Evolutionary conservation across 306 rosid species (phyloP).

Genomic region (Vachellia pachyceras): DNA sequence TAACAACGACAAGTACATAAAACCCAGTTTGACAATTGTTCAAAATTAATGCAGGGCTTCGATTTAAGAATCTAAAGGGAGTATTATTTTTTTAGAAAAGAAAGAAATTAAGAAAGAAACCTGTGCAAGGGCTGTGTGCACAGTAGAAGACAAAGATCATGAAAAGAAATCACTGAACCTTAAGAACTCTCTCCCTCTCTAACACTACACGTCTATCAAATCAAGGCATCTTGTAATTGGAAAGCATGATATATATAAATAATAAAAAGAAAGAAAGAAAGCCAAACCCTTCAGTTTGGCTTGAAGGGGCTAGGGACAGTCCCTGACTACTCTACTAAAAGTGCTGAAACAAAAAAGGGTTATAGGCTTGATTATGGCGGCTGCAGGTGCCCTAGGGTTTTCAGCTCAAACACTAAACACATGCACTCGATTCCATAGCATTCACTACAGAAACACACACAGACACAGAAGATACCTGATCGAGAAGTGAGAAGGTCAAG

Average conservation of each 20-base stretch:
- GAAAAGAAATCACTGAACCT: slow-evolving; percentile 58
- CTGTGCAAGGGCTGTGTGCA: slow-evolving; percentile 20
- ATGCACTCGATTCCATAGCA: background rate
- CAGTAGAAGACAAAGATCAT: slow-evolving; percentile 49
- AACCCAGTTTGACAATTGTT: slow-evolving; percentile 65
- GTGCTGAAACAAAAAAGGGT: slow-evolving; percentile 34
- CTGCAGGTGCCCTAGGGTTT: slow-evolving; percentile 68
- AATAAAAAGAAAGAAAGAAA: too few relatives aligned
- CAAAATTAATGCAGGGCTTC: slow-evolving; percentile 30
- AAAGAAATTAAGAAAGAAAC: background rate
- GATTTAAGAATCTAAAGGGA: slow-evolving; percentile 44
- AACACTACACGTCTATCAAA: slow-evolving; percentile 50
- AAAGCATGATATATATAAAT: background rate
- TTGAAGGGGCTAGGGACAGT: slow-evolving; percentile 41
- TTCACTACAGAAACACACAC: slow-evolving; percentile 22
- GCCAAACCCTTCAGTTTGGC: slow-evolving; percentile 11
- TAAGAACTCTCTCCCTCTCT: slow-evolving; percentile 12
- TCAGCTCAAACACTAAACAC: slow-evolving; percentile 23
- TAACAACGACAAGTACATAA: slow-evolving; percentile 50
- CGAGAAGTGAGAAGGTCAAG: slow-evolving; percentile 17
- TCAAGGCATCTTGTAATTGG: slow-evolving; percentile 21
- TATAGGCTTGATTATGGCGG: slow-evolving; percentile 65
- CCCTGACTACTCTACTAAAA: slow-evolving; percentile 44
- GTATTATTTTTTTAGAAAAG: background rate
- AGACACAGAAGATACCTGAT: slow-evolving; percentile 24